A percentile compares a stretch with the other conserved stretches of the same genome.
Conservation (phyloP, 352 stramenopile genomes). For the Salisapilia sapeloensis region DNA sequence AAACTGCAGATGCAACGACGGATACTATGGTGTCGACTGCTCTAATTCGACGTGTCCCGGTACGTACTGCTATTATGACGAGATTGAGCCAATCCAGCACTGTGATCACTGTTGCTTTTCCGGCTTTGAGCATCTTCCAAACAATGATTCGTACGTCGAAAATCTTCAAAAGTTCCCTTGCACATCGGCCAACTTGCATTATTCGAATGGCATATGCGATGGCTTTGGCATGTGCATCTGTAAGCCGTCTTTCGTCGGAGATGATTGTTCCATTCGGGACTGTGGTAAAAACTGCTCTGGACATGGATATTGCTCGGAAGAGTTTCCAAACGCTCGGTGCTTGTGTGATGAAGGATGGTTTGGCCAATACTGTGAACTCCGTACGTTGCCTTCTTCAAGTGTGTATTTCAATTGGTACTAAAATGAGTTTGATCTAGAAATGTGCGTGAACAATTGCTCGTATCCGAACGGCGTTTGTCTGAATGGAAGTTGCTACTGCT, state of each 20-base stretch:
- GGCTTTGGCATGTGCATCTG: slow-evolving; percentile 94
- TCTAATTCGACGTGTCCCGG: slow-evolving; percentile 90
- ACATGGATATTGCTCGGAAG: slow-evolving; percentile 90
- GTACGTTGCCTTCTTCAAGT: slow-evolving; percentile 14
- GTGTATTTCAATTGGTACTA: slow-evolving; percentile 2
- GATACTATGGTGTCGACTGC: slow-evolving; percentile 94
- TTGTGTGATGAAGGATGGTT: slow-evolving; percentile 92
- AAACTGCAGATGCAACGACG: slow-evolving; percentile 87
- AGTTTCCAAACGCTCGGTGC: slow-evolving; percentile 92
- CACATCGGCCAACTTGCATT: slow-evolving; percentile 57
- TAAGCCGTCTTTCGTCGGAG: slow-evolving; percentile 83
- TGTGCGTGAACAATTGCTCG: slow-evolving; percentile 96
- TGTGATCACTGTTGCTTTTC: slow-evolving; percentile 92
- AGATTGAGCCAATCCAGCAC: slow-evolving; percentile 58
- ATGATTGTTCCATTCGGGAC: slow-evolving; percentile 87
- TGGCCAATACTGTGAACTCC: slow-evolving; percentile 83
- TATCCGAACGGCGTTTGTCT: slow-evolving; percentile 91
- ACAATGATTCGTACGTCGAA: slow-evolving; percentile 80
- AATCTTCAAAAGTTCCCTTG: slow-evolving; percentile 87
- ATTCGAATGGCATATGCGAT: slow-evolving; percentile 91
- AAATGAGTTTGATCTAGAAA: slow-evolving; percentile 10
- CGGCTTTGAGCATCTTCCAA: slow-evolving; percentile 64
- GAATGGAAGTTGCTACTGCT: slow-evolving; percentile 82
- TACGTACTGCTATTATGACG: slow-evolving; percentile 87
- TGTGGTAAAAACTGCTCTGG: slow-evolving; percentile 83